Evolutionary conservation across 164 flowering plant species (phyloP).

Genomic region (Vitis labrusca): DNA sequence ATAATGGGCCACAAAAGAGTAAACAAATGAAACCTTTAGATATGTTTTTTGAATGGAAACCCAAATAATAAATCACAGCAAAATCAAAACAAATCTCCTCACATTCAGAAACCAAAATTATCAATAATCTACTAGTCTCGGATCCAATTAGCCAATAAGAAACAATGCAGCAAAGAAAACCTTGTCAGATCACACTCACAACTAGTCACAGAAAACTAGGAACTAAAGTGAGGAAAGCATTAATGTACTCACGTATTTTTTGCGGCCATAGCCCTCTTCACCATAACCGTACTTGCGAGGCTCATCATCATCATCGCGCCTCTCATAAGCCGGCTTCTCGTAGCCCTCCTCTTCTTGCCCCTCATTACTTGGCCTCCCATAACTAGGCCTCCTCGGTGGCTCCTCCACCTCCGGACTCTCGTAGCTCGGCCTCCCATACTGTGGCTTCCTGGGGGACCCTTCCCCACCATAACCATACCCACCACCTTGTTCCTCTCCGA

Average conservation of each 20-base stretch:
- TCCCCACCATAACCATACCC: conserved; percentile 12
- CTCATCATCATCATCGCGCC: conserved; percentile 30
- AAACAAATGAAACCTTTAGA: too few relatives aligned
- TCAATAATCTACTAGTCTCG: too few relatives aligned
- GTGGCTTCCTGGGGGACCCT: conserved; percentile 3
- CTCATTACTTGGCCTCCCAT: conserved; percentile 23
- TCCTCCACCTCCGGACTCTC: conserved; percentile 15
- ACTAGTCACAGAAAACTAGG: background rate
- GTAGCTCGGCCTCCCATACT: conserved; percentile 23
- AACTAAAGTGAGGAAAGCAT: background rate
- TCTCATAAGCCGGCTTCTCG: conserved; percentile 15
- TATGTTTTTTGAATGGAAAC: too few relatives aligned
- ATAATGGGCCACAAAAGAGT: too few relatives aligned
- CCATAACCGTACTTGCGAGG: conserved; percentile 24
- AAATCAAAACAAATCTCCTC: too few relatives aligned
- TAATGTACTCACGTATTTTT: conserved; percentile 46
- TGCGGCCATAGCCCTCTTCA: conserved; percentile 45
- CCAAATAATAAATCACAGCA: too few relatives aligned
- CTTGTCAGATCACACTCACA: too few relatives aligned
- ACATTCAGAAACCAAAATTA: too few relatives aligned
- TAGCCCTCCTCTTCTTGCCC: conserved; percentile 21
- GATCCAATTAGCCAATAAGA: too few relatives aligned
- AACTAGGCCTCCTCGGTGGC: conserved; percentile 16
- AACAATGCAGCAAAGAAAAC: too few relatives aligned
- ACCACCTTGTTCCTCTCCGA: conserved; percentile 11